A percentile compares a stretch with the other conserved stretches of the same genome.
phyloP scores from a whole-genome alignment of 768 basidiomycete species.

The Chalciporus piperatus region DNA sequence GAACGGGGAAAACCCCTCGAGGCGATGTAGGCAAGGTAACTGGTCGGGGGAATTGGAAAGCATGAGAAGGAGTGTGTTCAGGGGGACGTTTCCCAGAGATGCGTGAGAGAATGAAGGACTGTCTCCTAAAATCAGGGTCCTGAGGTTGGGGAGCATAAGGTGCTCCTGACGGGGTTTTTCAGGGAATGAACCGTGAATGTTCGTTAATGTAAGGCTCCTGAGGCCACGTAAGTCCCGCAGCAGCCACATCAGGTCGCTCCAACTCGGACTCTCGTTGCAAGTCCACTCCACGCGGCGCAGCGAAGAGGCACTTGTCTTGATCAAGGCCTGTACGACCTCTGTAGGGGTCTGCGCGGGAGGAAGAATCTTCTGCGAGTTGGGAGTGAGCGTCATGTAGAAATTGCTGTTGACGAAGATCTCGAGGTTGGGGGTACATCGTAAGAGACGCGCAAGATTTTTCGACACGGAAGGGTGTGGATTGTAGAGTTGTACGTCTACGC shows the following conservation, averaged over 20 bases:
- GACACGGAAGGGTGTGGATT: conserved; percentile 25
- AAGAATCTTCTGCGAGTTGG: conserved; percentile 17
- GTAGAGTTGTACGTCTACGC: conserved; percentile 42
- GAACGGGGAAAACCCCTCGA: conserved; percentile 44
- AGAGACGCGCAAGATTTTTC: conserved; percentile 33
- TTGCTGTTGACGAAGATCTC: conserved; percentile 43
- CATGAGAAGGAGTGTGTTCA: conserved; percentile 41
- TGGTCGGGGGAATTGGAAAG: conserved; percentile 33
- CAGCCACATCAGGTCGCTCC: conserved; percentile 38
- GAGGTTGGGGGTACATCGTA: conserved; percentile 43
- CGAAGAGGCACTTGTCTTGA: conserved; percentile 31
- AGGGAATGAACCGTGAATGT: conserved; percentile 36
- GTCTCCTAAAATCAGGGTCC: conserved; percentile 42
- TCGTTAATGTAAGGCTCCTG: conserved; percentile 39
- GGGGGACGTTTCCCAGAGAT: conserved; percentile 33
- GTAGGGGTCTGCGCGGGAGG: conserved; percentile 27
- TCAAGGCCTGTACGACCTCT: conserved; percentile 35
- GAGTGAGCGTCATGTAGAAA: conserved; percentile 23
- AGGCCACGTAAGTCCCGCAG: conserved; percentile 34
- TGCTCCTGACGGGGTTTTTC: conserved; percentile 19
- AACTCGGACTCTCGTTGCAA: conserved; percentile 42
- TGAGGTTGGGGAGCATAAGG: conserved; percentile 36
- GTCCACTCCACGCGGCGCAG: conserved; percentile 46
- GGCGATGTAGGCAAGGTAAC: conserved; percentile 39
- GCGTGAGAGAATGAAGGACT: conserved; percentile 31